Evolutionary conservation across 1,284 basidiomycete species (phyloP), one percentile per base, ranked within the genome.

Genomic region (Psilocybe mexicana): DNA sequence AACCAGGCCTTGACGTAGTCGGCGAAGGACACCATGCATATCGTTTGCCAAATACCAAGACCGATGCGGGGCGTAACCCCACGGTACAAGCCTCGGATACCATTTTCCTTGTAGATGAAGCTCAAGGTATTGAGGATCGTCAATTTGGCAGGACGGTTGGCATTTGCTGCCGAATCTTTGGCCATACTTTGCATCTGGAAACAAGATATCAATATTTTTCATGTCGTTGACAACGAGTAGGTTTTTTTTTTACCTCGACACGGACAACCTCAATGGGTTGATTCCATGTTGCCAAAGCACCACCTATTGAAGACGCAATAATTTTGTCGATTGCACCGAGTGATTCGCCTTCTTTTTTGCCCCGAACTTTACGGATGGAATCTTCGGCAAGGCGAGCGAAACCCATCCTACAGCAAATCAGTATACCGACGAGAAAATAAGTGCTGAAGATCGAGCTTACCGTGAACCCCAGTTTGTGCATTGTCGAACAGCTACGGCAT

Each of bases 401-500:
- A 69, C 96, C 96, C 87, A 99, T 97, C 30, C 94, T 94, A 48
- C 12, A 38, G 46, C 30, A 30, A n/a, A 30, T 42, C 3, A 18
- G 4, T 52, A 12, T 26, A 40, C 3, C 40, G 28, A 24, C 2
- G 10, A n/a, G 1, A 18, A 24, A 4, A 28, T 23, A 14, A 2
- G n/a, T 6, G 24, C 6, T 35, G 28, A 24, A 6, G 11, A 6
- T 18, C 12, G 62, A 10, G 58, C 86, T 62, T 64, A 94, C 89
- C 96, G 90, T 63, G 94, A 96, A 63, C 97, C 97, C 97, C 97
- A 99, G 80, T 99, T 99, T 52, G 97, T 99, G 74, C 94, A 96
- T 76, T 98, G 96, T 52, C 96, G 88, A 49, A 98, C 82, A 52
- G 96, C 97, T 50, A 99, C 97, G 25, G 97, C 97, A 69, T 99